These are phyloP conservation scores for Funneliformis mosseae DNA, from an alignment of 192 early-diverging fungal genomes.

Conservation along the genomic window DNA sequence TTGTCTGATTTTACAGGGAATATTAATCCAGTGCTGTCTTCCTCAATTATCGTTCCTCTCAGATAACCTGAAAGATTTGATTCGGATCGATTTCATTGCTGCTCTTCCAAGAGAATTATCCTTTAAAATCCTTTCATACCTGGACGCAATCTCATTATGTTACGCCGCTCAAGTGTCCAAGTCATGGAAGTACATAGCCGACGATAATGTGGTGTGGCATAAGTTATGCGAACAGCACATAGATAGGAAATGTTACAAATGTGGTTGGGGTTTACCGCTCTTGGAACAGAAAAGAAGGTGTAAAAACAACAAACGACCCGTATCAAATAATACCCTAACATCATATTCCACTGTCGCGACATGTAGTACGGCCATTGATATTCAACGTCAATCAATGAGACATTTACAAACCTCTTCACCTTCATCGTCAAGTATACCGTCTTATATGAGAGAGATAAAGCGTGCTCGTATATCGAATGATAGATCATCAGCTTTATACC, in stretches of 20 bases:
- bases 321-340: conserved; percentile 28
- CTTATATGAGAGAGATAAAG: conserved; percentile 36
- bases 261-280: conserved; percentile 96
- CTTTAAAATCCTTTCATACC: conserved; percentile 82
- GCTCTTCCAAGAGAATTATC: conserved; percentile 78
- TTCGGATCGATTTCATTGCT: conserved; percentile 84
- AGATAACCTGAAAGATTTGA: conserved; percentile 65
- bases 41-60: conserved; percentile 86
- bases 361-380: conserved; percentile 20
- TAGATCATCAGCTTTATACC: neutral
- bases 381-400: conserved; percentile 22
- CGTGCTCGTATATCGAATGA: conserved; percentile 26
- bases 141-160: conserved; percentile 91
- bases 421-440: conserved; percentile 29
- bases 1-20: conserved; percentile 68
- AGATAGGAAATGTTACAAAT: conserved; percentile 91
- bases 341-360: conserved; percentile 10
- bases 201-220: conserved; percentile 95
- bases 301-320: conserved; percentile 40
- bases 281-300: conserved; percentile 63
- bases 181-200: conserved; percentile 80
- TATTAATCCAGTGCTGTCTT: conserved; percentile 82
- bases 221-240: conserved; percentile 98
- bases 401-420: conserved; percentile 21
- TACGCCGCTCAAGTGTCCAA: conserved; percentile 86